Evolutionary conservation across 1,284 basidiomycete species (phyloP).

Genomic region (Leccinum proliferum): DNA sequence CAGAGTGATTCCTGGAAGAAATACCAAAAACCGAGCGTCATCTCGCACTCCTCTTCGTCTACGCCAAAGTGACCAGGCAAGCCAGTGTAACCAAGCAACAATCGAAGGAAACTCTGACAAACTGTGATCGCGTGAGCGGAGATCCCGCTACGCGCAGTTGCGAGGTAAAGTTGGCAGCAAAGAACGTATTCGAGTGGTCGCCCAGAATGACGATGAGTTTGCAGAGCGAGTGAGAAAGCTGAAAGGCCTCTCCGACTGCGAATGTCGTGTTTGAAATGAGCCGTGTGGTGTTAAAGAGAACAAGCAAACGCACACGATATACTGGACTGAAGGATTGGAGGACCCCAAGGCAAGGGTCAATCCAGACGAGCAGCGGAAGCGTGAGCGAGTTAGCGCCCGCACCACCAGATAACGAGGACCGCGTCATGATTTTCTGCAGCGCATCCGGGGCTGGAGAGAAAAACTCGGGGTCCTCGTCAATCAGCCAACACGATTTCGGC

Average conservation of each 20-base stretch:
- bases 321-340: conserved; percentile 45
- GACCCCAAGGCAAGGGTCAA: conserved; percentile 44
- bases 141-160: conserved; percentile 27
- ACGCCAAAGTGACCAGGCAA: conserved; percentile 71
- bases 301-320: conserved; percentile 32
- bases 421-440: conserved; percentile 57
- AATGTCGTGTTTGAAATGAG: not conserved
- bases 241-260: conserved; percentile 42
- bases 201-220: conserved; percentile 77
- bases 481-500: not conserved
- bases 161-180: conserved; percentile 64
- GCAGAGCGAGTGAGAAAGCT: conserved; percentile 62
- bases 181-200: conserved; percentile 80
- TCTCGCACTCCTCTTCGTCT: conserved; percentile 83
- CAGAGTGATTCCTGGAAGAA: conserved; percentile 84
- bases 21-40: conserved; percentile 85
- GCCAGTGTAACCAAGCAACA: conserved; percentile 72
- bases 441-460: no score
- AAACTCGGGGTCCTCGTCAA: conserved; percentile 7
- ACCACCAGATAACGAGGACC: conserved; percentile 68
- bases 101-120: conserved; percentile 68
- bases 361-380: conserved; percentile 77
- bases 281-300: not conserved
- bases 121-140: conserved; percentile 35
- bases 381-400: conserved; percentile 70